Evolutionary conservation across 495 filamentous ascomycete genomes (phyloP).

Genomic region (Letharia lupina): DNA sequence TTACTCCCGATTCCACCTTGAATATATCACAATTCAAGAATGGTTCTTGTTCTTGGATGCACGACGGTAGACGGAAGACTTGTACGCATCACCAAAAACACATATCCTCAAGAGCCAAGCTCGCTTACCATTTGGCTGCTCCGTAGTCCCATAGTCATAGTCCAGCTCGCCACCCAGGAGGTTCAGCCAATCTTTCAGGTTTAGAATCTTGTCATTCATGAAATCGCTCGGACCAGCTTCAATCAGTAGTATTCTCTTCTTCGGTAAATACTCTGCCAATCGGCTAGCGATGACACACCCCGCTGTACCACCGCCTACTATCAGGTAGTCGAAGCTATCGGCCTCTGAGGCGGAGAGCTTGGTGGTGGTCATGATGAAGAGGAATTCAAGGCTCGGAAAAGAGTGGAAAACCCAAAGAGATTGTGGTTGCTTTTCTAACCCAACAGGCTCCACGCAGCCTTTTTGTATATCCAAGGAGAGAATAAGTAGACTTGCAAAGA

Average conservation of each 20-base stretch:
- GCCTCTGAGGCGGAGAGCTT: constrained; percentile 42
- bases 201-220: constrained; percentile 60
- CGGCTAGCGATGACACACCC: constrained; percentile 76
- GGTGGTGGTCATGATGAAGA: constrained; percentile 22
- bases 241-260: constrained; percentile 56
- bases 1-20: background rate
- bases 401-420: background rate
- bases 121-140: constrained; percentile 64
- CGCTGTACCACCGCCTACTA: constrained; percentile 81
- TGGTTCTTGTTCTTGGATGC: too few species aligned
- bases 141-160: constrained; percentile 78
- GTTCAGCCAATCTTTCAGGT: constrained; percentile 71
- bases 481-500: background rate
- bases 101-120: too few species aligned
- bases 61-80: too few species aligned
- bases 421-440: background rate
- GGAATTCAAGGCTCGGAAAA: background rate
- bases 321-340: constrained; percentile 73
- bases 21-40: too few species aligned
- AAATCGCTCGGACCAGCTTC: constrained; percentile 56
- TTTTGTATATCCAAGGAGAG: background rate
- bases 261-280: constrained; percentile 56
- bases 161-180: constrained; percentile 74
- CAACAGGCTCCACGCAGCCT: background rate
- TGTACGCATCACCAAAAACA: too few species aligned